Conservation (phyloP, 148 eudicot species). For the Camellia japonica region DNA sequence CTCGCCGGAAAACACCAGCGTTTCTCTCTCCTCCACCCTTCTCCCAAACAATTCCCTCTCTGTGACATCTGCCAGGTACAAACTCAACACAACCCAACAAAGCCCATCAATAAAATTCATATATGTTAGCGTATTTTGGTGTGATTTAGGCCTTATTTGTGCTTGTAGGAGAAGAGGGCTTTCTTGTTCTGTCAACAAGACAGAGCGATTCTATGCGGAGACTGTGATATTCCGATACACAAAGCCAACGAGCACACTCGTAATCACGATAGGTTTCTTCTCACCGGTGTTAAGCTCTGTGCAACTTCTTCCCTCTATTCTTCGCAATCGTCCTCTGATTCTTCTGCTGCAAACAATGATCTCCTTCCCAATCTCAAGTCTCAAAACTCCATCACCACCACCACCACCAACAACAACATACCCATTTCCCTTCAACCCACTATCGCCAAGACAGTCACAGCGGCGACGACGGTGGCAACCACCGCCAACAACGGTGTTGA, state of each 20-base stretch:
- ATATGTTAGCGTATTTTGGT: background rate
- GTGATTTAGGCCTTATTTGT: background rate
- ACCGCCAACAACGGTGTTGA: background rate
- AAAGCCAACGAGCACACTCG: conserved; percentile 58
- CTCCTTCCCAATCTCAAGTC: conserved; percentile 35
- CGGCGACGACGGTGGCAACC: background rate
- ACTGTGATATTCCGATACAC: conserved; percentile 74
- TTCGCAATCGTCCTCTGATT: conserved; percentile 1
- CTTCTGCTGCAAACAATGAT: background rate
- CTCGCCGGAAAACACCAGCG: conserved; percentile 68
- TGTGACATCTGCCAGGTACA: conserved; percentile 75
- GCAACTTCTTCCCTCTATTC: conserved; percentile 22
- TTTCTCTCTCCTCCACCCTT: conserved; percentile 51
- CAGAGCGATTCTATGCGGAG: conserved; percentile 67
- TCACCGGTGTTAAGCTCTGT: conserved; percentile 69
- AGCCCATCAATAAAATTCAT: too few species aligned
- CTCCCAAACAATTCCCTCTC: conserved; percentile 36
- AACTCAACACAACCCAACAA: background rate
- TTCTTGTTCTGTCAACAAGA: conserved; percentile 80
- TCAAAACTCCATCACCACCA: conserved; percentile 8
- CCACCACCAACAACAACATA: conserved; percentile 18
- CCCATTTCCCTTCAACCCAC: conserved; percentile 12
- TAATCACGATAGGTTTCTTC: conserved; percentile 66
- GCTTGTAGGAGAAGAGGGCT: conserved; percentile 67
- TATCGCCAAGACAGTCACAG: background rate